Percentiles rank a stretch among this genome's conserved stretches.
Evolutionary conservation across 2,329 filamentous ascomycete genomes (phyloP).

Genomic region (Fusarium sp.): DNA sequence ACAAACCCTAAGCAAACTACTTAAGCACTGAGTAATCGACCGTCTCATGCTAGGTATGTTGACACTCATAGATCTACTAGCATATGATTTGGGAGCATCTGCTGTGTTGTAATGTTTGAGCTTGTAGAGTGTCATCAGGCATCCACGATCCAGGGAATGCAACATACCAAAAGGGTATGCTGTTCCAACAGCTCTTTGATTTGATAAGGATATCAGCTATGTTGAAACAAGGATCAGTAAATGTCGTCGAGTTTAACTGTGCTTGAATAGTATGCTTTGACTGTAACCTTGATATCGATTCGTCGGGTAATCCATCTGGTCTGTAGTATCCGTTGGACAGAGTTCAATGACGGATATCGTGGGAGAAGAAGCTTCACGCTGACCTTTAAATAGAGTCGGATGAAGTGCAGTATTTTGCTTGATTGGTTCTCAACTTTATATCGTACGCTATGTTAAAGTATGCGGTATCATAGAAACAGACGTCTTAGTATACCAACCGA

Average conservation of each 20-base stretch:
- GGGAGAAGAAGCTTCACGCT: not conserved
- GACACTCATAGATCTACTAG: not conserved
- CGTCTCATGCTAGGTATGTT: not conserved
- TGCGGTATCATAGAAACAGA: not conserved
- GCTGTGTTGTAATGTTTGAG: not conserved
- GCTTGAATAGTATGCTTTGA: not conserved
- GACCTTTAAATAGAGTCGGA: not conserved
- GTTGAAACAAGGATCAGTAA: not conserved
- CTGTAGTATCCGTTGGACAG: not conserved
- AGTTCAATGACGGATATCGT: not conserved
- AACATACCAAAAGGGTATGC: not conserved
- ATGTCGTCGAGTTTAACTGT: not conserved
- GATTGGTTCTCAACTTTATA: not conserved
- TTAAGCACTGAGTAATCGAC: not conserved
- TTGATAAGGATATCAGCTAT: not conserved
- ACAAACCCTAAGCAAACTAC: not conserved
- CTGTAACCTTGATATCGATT: not conserved
- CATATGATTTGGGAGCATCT: not conserved
- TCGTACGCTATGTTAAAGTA: not conserved
- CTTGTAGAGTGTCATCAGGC: not conserved
- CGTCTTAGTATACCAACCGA: not conserved
- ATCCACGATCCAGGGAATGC: not conserved
- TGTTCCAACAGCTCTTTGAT: not conserved
- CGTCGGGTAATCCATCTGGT: not conserved
- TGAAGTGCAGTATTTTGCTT: not conserved